A percentile compares a stretch with the other conserved stretches of the same genome.
These are phyloP conservation scores for Ascochyta pisi DNA, from an alignment of 2,329 filamentous ascomycete species.

Conservation along the genomic window DNA sequence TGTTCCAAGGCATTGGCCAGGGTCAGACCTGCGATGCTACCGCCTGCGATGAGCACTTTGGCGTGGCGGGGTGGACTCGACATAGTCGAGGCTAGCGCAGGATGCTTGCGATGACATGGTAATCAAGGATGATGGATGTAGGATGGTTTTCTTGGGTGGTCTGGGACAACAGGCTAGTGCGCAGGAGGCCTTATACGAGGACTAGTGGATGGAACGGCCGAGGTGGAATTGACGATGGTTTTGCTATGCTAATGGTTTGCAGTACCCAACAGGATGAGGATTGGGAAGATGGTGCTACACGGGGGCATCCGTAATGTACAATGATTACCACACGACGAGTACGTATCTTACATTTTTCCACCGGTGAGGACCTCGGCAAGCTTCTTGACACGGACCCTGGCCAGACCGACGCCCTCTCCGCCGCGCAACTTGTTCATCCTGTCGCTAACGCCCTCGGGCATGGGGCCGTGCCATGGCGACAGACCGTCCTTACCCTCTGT, in stretches of 20 bases:
- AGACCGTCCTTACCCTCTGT: slow-evolving; percentile 32
- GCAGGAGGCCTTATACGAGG: no score
- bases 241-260: no score
- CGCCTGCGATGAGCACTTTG: slow-evolving; percentile 20
- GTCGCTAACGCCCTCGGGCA: slow-evolving; percentile 43
- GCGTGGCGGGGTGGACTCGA: neutral
- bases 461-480: slow-evolving; percentile 41
- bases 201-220: no score
- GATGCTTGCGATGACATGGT: no score
- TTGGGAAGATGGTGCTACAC: slow-evolving; percentile 1
- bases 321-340: neutral
- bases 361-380: slow-evolving; percentile 73
- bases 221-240: no score
- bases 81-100: no score
- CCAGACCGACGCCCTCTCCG: slow-evolving; percentile 51
- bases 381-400: slow-evolving; percentile 65
- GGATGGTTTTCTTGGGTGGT: no score
- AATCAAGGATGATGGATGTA: no score
- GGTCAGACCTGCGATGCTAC: slow-evolving; percentile 20
- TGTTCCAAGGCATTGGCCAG: slow-evolving; percentile 20
- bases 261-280: no score
- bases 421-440: slow-evolving; percentile 46
- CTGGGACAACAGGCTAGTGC: no score
- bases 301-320: slow-evolving; percentile 8
- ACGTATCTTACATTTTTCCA: slow-evolving; percentile 59